A percentile compares a stretch with the other conserved stretches of the same genome.
phyloP scores from a whole-genome alignment of 2,329 filamentous ascomycete genomes.

The Cordyceps tenuipes region DNA sequence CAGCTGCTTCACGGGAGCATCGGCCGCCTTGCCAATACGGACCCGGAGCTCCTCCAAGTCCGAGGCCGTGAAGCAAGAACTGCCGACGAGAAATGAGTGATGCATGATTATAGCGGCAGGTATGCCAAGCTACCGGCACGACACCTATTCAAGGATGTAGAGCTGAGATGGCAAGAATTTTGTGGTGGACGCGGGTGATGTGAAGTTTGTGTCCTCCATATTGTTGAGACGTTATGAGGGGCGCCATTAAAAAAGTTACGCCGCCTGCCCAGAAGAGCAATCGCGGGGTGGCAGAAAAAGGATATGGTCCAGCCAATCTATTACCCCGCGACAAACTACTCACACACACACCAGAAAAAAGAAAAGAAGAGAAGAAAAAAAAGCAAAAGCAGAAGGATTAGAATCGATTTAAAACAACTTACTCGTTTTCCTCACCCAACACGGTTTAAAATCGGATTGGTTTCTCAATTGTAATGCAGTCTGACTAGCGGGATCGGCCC shows the following conservation, averaged over 20 bases:
- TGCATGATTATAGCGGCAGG: slow-evolving; percentile 21
- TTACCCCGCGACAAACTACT: not conserved
- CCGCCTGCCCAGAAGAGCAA: slow-evolving; percentile 1
- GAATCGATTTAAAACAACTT: not conserved
- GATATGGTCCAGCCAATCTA: not conserved
- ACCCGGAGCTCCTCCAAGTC: slow-evolving; percentile 36
- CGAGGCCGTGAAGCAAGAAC: slow-evolving; percentile 41
- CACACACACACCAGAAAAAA: too few relatives aligned
- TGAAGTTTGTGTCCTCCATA: slow-evolving; percentile 1
- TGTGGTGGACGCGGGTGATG: slow-evolving; percentile 2
- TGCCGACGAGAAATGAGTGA: slow-evolving; percentile 30
- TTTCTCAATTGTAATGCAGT: not conserved
- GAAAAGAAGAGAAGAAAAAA: too few relatives aligned
- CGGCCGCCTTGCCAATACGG: slow-evolving; percentile 34
- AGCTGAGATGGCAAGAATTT: slow-evolving; percentile 4
- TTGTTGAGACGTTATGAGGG: slow-evolving; percentile 1
- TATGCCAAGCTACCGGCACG: slow-evolving; percentile 8
- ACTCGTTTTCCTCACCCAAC: not conserved
- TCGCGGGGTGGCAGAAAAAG: slow-evolving; percentile 11
- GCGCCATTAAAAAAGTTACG: slow-evolving; percentile 1
- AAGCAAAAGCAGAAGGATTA: too few relatives aligned
- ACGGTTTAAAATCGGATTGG: not conserved
- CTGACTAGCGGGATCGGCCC: not conserved
- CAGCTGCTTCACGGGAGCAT: slow-evolving; percentile 39
- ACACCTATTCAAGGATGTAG: slow-evolving; percentile 3